Evolutionary conservation across 2,329 filamentous ascomycete species (phyloP).

Genomic region (Plectosphaerella cucumerina): DNA sequence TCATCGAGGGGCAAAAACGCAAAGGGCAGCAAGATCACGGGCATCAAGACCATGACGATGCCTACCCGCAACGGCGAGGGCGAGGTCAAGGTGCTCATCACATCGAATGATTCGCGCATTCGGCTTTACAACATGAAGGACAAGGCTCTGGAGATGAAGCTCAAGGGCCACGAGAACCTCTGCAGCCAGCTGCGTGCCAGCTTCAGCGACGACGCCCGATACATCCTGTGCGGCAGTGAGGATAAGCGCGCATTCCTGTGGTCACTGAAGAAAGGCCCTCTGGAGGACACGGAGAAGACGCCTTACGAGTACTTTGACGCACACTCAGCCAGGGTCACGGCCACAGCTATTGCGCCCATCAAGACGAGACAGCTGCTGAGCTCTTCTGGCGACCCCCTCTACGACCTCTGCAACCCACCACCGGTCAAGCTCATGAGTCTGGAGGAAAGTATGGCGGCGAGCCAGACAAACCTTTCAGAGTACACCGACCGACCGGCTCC

Average conservation of each 20-base stretch:
- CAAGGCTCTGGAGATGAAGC: conserved; percentile 81
- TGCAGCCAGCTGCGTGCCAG: conserved; percentile 86
- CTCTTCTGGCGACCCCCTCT: conserved; percentile 85
- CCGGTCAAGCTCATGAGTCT: conserved; percentile 77
- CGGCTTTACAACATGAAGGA: conserved; percentile 85
- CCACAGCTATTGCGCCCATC: conserved; percentile 79
- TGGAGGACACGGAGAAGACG: conserved; percentile 70
- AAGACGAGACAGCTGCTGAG: conserved; percentile 74
- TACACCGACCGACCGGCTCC: conserved; percentile 25
- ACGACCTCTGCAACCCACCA: conserved; percentile 92
- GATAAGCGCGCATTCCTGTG: conserved; percentile 89
- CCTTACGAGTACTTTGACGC: conserved; percentile 89
- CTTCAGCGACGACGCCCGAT: conserved; percentile 81
- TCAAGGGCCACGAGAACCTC: conserved; percentile 85
- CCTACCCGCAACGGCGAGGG: conserved; percentile 42
- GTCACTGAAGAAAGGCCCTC: conserved; percentile 59
- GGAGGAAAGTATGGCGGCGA: conserved; percentile 50
- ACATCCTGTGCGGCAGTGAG: conserved; percentile 90
- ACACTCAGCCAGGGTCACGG: conserved; percentile 82
- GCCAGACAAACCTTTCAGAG: conserved; percentile 32
- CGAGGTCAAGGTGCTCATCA: conserved; percentile 80
- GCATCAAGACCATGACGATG: conserved; percentile 71
- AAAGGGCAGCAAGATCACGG: conserved; percentile 96
- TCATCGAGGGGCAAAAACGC: conserved; percentile 90
- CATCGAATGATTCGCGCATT: conserved; percentile 90